Conservation (phyloP, 306 rosid genomes). For the Hylodesmum podocarpum region DNA sequence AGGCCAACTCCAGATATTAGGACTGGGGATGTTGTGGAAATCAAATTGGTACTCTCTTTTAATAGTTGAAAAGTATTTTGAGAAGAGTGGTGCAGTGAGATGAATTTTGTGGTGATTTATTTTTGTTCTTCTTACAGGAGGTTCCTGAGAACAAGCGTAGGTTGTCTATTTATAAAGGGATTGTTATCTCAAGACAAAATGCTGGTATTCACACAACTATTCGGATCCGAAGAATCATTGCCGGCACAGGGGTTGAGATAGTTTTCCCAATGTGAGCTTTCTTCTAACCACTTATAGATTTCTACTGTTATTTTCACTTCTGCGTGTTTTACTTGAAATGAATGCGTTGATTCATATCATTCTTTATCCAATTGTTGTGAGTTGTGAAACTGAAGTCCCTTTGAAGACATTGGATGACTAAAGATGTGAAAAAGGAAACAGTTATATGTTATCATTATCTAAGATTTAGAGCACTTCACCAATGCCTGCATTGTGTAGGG, state of each 20-base stretch:
- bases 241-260: conserved; percentile 94
- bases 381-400: not conserved
- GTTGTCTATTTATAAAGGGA: conserved; percentile 82
- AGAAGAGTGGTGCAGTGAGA: not conserved
- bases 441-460: not conserved
- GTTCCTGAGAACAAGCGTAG: conserved; percentile 95
- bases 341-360: not conserved
- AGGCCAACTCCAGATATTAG: conserved; percentile 82
- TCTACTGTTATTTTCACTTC: not conserved
- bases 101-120: conserved; percentile 20
- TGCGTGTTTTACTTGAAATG: not conserved
- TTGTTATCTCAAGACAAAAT: conserved; percentile 90
- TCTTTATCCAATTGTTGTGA: not conserved
- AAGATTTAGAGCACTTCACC: not conserved
- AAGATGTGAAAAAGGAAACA: not conserved
- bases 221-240: conserved; percentile 86
- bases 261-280: conserved; percentile 84
- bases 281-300: not conserved
- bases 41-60: conserved; percentile 70
- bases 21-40: conserved; percentile 84
- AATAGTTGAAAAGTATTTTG: not conserved
- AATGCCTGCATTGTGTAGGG: not conserved
- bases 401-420: conserved; percentile 4
- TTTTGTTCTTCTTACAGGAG: conserved; percentile 59
- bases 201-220: conserved; percentile 96